A percentile compares a stretch with the other conserved stretches of the same genome.
phyloP scores from a whole-genome alignment of 305 asterid genomes.

The Caryopteris hybrid region DNA sequence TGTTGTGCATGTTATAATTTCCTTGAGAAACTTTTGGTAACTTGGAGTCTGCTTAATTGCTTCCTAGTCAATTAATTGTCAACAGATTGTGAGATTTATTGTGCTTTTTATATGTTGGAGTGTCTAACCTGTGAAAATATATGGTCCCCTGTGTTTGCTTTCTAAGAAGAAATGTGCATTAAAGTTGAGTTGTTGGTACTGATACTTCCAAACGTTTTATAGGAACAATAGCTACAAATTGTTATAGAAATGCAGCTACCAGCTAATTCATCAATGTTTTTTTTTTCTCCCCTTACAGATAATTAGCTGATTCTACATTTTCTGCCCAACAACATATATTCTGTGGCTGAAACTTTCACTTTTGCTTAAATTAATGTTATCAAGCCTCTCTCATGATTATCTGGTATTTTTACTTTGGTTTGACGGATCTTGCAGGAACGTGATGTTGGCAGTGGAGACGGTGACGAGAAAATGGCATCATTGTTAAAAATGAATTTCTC shows the following conservation, averaged over 20 bases:
- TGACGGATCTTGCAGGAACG: conserved; percentile 59
- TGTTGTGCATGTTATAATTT: conserved; percentile 2
- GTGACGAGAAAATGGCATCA: conserved; percentile 49
- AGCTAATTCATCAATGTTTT: background rate
- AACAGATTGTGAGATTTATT: background rate
- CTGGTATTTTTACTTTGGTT: conserved; percentile 14
- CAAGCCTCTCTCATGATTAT: background rate
- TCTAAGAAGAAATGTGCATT: background rate
- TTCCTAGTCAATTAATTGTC: background rate
- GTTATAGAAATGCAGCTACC: background rate
- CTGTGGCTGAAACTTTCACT: background rate
- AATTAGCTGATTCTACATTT: background rate
- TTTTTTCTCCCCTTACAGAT: background rate
- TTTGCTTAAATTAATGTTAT: background rate
- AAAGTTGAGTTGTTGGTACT: background rate
- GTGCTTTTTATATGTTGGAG: background rate
- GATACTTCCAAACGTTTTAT: background rate
- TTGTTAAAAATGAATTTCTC: conserved; percentile 84
- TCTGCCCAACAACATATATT: background rate
- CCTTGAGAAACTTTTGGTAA: background rate
- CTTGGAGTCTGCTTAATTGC: background rate
- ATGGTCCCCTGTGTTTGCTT: background rate
- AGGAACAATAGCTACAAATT: background rate
- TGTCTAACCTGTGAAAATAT: background rate
- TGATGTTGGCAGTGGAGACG: conserved; percentile 29